Conservation (phyloP, 345 rosid genomes). For the Pugionium cornutum region DNA sequence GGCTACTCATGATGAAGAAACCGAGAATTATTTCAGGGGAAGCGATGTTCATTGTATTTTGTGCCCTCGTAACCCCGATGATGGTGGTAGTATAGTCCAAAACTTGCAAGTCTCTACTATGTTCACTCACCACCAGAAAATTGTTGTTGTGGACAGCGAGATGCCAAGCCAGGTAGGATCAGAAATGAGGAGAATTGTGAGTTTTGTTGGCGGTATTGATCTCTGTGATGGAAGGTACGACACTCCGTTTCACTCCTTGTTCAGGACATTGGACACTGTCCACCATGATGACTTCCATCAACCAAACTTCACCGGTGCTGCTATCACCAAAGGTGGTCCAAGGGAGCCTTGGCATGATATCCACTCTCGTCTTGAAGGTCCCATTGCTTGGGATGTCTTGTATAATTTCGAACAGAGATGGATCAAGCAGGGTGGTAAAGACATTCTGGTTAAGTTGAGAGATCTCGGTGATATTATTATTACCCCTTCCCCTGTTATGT, state of each 20-base stretch:
- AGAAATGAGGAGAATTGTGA: conserved; percentile 77
- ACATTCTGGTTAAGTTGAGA: conserved; percentile 71
- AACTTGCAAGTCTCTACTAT: conserved; percentile 77
- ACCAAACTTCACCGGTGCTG: conserved; percentile 80
- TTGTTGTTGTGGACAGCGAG: conserved; percentile 79
- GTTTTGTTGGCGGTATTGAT: conserved; percentile 96
- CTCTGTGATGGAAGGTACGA: conserved; percentile 98
- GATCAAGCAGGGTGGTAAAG: conserved; percentile 95
- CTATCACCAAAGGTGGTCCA: conserved; percentile 94
- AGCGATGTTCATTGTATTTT: conserved; percentile 85
- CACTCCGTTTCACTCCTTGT: conserved; percentile 87
- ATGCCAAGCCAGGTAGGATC: conserved; percentile 64
- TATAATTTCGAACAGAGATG: conserved; percentile 96
- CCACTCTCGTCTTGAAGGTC: conserved; percentile 97
- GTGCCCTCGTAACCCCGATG: conserved; percentile 97
- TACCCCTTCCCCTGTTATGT: conserved; percentile 91
- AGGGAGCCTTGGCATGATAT: conserved; percentile 99
- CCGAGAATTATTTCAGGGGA: conserved; percentile 59
- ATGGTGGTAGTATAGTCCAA: conserved; percentile 94
- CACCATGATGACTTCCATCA: conserved; percentile 99
- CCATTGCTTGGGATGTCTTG: conserved; percentile 97
- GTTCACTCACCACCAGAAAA: conserved; percentile 99
- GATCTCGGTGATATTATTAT: conserved; percentile 74
- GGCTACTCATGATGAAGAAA: conserved; percentile 98
- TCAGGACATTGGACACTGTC: conserved; percentile 92